Base-by-base conservation (phyloP, 2,329 filamentous ascomycete genomes). In the Penicillium sp. region DNA sequence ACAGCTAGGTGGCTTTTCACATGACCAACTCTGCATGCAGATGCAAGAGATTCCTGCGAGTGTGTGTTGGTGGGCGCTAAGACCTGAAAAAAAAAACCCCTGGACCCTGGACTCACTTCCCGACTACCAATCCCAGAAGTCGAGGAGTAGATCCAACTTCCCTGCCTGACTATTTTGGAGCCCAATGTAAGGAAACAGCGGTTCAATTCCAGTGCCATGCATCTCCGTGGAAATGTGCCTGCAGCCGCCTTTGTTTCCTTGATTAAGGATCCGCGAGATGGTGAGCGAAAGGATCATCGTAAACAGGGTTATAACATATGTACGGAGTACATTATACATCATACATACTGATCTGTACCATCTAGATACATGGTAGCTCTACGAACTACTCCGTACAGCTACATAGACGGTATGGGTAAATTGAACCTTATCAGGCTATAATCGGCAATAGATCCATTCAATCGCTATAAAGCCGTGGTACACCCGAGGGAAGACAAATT, bases 1-100 rank as follows among this genome's bases (percentile, higher is more conserved):
- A 16, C 23, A 41, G 13, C 49, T 19, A 55, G 50, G 58, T 52
- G 51, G 41, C 38, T 61, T 52, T 53, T 67, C 68, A 70, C 68
- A 70, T 70, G 68, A 70, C 67, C 60, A 39, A 59, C 57, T 68
- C 67, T 70, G 68, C 68, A 70, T 70, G 68, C 65, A 66, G 51
- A 58, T 62, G 63, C 66, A 68, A 60, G 66, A 70, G 65, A 67
- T 60, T 55, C 36, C 56, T 60, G 58, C 55, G 44, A 32, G 56
- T 61, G 19, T 60, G 54, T 53, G 60, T 56, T 62, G 62, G 45
- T 38, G n/a, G 34, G 60, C 46, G 51, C 45, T 53, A 39, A 53
- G 44, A 32, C 26, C 19, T 26, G n/a, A 44, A 42, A 48, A 44
- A 23, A 30, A 23, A 18, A 29, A 36, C 10, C 7, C 44, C 44